phyloP scores from a whole-genome alignment of 352 stramenopile genomes.

The Globisporangium splendens region DNA sequence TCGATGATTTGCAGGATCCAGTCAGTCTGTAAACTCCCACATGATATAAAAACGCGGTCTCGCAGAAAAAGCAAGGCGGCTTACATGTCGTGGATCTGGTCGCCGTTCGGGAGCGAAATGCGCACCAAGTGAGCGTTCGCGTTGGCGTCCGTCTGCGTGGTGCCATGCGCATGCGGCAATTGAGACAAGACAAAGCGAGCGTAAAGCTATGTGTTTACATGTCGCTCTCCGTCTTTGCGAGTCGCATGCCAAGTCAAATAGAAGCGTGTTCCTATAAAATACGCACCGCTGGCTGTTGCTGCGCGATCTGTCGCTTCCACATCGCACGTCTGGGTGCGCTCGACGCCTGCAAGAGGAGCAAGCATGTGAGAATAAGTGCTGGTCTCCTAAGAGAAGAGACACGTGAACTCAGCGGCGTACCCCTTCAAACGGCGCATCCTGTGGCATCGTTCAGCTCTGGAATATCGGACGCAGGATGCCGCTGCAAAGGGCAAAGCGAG shows the following conservation, averaged over 20 bases:
- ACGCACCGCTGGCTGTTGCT: slow-evolving; percentile 16
- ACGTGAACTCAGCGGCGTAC: too few relatives aligned
- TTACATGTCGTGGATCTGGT: slow-evolving; percentile 76
- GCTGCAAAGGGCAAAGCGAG: too few relatives aligned
- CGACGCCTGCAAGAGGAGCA: slow-evolving; percentile 29
- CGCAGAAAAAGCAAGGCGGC: not conserved
- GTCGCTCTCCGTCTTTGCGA: slow-evolving; percentile 1
- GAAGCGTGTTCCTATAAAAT: not conserved
- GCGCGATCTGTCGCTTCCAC: slow-evolving; percentile 61
- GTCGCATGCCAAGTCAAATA: too few relatives aligned
- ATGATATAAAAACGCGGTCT: too few relatives aligned
- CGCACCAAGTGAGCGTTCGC: slow-evolving; percentile 14
- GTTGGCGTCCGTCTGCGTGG: not conserved
- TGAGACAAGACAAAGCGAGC: slow-evolving; percentile 2
- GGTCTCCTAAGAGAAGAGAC: too few relatives aligned
- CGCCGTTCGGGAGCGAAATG: slow-evolving; percentile 58
- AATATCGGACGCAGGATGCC: too few relatives aligned
- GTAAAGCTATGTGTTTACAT: not conserved
- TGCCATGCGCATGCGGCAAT: slow-evolving; percentile 7
- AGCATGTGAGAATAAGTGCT: too few relatives aligned
- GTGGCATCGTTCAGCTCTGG: too few relatives aligned
- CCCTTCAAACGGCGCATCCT: too few relatives aligned
- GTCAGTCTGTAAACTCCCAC: too few relatives aligned
- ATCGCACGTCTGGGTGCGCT: slow-evolving; percentile 52
- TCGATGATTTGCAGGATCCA: not conserved